Conservation (phyloP, 2,329 filamentous ascomycete genomes). For the Elsinoe perseae region DNA sequence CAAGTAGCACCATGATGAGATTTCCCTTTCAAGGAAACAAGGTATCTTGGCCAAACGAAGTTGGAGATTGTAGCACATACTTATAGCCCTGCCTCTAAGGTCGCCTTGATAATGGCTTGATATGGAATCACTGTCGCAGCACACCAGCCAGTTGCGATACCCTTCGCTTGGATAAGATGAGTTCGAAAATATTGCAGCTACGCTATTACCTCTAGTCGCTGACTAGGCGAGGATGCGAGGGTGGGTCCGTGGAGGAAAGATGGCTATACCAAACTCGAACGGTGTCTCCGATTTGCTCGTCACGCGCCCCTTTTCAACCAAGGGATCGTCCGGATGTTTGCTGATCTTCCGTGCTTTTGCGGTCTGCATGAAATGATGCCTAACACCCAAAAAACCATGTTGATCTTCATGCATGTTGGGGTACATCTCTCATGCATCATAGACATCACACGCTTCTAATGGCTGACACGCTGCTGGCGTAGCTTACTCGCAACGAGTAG, state of each 20-base stretch:
- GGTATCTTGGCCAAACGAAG: neutral
- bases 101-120: neutral
- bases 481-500: neutral
- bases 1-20: slow-evolving; percentile 14
- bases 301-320: neutral
- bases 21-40: neutral
- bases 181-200: neutral
- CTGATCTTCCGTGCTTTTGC: slow-evolving; percentile 3
- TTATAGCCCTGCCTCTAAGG: neutral
- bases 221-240: slow-evolving; percentile 1
- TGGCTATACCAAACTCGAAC: neutral
- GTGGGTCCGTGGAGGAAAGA: slow-evolving; percentile 1
- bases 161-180: slow-evolving; percentile 4
- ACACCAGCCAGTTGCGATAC: neutral
- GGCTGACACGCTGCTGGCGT: too few relatives aligned
- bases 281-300: neutral
- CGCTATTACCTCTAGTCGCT: slow-evolving; percentile 4
- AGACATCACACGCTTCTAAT: too few relatives aligned
- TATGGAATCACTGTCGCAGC: neutral
- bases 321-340: slow-evolving; percentile 1
- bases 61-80: neutral
- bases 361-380: neutral
- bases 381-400: neutral
- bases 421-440: too few relatives aligned
- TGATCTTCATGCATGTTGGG: too few relatives aligned